phyloP scores from a whole-genome alignment of 495 filamentous ascomycete species.

The Hypoxylon lienhwacheense region DNA sequence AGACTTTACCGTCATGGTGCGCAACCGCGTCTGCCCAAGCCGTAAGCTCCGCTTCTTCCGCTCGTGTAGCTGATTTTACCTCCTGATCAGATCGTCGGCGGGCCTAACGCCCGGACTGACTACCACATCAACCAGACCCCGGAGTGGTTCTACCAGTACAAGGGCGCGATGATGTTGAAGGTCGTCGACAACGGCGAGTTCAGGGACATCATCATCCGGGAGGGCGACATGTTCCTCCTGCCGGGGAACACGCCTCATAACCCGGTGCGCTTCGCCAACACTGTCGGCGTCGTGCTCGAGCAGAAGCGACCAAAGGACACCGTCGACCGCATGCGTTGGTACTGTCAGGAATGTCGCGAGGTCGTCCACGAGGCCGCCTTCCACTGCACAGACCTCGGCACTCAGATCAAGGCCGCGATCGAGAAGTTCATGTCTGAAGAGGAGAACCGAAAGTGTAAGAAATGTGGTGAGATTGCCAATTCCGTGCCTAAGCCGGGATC shows the following conservation, averaged over 20 bases:
- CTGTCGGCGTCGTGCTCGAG: slow-evolving; percentile 85
- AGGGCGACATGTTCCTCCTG: slow-evolving; percentile 93
- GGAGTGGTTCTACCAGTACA: slow-evolving; percentile 98
- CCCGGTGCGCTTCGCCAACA: slow-evolving; percentile 64
- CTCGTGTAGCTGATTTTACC: slow-evolving; percentile 2
- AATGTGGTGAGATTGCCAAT: slow-evolving; percentile 74
- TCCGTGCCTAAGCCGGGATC: slow-evolving; percentile 52
- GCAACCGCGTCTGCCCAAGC: slow-evolving; percentile 14
- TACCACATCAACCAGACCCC: slow-evolving; percentile 98
- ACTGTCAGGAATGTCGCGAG: slow-evolving; percentile 69
- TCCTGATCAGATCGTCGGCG: slow-evolving; percentile 78
- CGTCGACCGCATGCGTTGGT: slow-evolving; percentile 87
- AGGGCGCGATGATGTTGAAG: slow-evolving; percentile 89
- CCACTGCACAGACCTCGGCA: slow-evolving; percentile 90
- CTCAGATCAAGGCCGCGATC: slow-evolving; percentile 93
- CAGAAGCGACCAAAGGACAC: slow-evolving; percentile 70
- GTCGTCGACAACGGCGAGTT: slow-evolving; percentile 73
- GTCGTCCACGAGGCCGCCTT: slow-evolving; percentile 87
- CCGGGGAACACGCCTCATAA: slow-evolving; percentile 89
- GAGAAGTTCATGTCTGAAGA: slow-evolving; percentile 74
- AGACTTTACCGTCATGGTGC: slow-evolving; percentile 75
- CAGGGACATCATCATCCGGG: slow-evolving; percentile 82
- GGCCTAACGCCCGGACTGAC: slow-evolving; percentile 93
- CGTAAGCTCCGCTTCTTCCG: neutral
- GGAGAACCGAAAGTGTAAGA: slow-evolving; percentile 72